phyloP scores from a whole-genome alignment of 1,284 basidiomycete species.

The Fomitiporia mediterranea region DNA sequence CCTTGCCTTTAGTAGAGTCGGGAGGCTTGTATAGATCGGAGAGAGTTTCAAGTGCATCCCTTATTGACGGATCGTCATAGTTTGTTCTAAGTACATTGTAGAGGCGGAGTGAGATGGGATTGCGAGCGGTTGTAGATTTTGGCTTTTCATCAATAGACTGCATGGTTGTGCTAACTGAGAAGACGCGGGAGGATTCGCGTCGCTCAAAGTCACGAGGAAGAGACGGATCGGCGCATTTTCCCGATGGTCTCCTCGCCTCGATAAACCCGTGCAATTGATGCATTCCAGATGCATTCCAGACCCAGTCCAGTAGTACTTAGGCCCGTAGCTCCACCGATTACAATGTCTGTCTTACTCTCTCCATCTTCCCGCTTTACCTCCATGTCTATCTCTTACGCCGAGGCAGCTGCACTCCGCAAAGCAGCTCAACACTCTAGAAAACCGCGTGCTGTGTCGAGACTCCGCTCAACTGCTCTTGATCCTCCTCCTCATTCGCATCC shows the following conservation, averaged over 20 bases:
- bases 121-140: constrained; percentile 29
- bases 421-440: constrained; percentile 8
- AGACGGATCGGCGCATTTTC: too few species aligned
- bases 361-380: constrained; percentile 1
- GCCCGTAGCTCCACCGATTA: neutral
- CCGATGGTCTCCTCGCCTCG: too few species aligned
- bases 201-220: too few species aligned
- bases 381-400: constrained; percentile 19
- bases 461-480: constrained; percentile 6
- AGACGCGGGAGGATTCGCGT: too few species aligned
- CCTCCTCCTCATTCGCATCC: neutral
- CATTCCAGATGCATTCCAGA: neutral
- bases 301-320: neutral
- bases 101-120: constrained; percentile 77
- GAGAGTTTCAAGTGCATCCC: constrained; percentile 78
- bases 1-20: constrained; percentile 10
- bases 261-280: too few species aligned
- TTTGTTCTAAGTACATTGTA: constrained; percentile 85
- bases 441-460: constrained; percentile 2
- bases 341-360: constrained; percentile 14
- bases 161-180: neutral
- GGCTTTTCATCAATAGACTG: constrained; percentile 1
- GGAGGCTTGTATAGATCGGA: constrained; percentile 62
- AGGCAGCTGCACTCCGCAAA: constrained; percentile 18
- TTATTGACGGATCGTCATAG: constrained; percentile 77